Evolutionary conservation across 768 basidiomycete species (phyloP), one percentile per base, ranked within the genome.

Genomic region (Leccinum sublutescens): DNA sequence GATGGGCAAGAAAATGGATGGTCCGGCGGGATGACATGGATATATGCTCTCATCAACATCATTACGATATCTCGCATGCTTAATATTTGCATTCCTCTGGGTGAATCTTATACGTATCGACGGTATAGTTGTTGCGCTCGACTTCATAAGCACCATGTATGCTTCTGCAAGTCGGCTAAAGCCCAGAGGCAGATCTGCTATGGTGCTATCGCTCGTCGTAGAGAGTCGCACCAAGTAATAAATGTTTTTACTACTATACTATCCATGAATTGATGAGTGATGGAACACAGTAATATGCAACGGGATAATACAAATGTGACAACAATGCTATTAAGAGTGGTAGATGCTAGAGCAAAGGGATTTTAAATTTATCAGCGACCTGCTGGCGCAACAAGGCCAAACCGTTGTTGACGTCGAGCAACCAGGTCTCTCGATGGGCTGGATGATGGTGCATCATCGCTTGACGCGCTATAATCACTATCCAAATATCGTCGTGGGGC

Each of bases 401-500:
- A 68, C 53, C 79, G 77, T 54, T 75, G 71, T 52, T 77, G 64
- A 47, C 75, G 76, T 57, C 81, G 75, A 11, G 75, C 64, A 27
- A 79, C 72, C 21, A 81, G 54, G 36, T 80, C 78, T 58, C 78
- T 76, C 52, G 80, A 76, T 7, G 84, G 84, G 60, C 84, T 85
- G 25, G 73, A 72, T 15, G 76, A 74, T 2, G 64, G 71, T 15
- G 77, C 78, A 65, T 84, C 84, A 64, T 85, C 84, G 65, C 81
- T 81, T 4, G 76, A 73, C 1, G 73, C 72, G 56, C 81, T 78
- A 33, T 73, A 70, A 55, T 77, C 70, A 19, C 58, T 61, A 33
- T 55, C 65, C 60, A 73, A 68, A 21, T 70, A 62, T 43, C 80
- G 79, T 36, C 78, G 82, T 45, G 81, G 71, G 21, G 76, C 79